Percentiles rank a stretch among this genome's conserved stretches.
Evolutionary conservation across 2,329 filamentous ascomycete species (phyloP).

Genomic region (Amauroascus niger): DNA sequence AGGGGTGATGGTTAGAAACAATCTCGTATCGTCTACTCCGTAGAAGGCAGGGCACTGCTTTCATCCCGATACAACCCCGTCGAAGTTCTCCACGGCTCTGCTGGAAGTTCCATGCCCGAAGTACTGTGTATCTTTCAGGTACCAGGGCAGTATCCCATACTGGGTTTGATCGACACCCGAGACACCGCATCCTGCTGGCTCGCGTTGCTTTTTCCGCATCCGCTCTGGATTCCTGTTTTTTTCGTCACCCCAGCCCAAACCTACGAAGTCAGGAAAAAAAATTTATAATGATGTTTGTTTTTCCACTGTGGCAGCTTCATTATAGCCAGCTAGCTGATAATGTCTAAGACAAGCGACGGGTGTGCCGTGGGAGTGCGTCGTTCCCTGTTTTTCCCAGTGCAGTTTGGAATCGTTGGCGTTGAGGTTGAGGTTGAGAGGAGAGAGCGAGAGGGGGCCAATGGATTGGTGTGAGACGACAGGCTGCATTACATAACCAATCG

Average conservation of each 20-base stretch:
- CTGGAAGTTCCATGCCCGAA: background rate
- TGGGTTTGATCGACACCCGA: slow-evolving; percentile 8
- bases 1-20: slow-evolving; percentile 7
- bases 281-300: background rate
- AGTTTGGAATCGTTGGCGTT: background rate
- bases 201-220: slow-evolving; percentile 4
- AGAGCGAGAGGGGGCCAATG: background rate
- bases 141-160: slow-evolving; percentile 4
- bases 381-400: background rate
- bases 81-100: background rate
- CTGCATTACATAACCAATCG: background rate
- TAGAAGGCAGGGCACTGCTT: background rate
- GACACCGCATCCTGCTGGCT: background rate
- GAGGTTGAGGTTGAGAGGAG: background rate
- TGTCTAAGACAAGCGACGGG: background rate
- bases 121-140: slow-evolving; percentile 6
- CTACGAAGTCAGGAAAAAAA: background rate
- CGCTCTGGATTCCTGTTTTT: background rate
- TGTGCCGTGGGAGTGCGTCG: background rate
- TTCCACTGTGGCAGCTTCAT: background rate
- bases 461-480: background rate
- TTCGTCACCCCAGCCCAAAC: background rate
- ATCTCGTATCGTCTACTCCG: slow-evolving; percentile 11
- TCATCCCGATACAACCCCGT: slow-evolving; percentile 6
- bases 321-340: background rate